These are phyloP conservation scores for Fusarium sp. DNA, from an alignment of 2,329 filamentous ascomycete species.

Conservation along the genomic window DNA sequence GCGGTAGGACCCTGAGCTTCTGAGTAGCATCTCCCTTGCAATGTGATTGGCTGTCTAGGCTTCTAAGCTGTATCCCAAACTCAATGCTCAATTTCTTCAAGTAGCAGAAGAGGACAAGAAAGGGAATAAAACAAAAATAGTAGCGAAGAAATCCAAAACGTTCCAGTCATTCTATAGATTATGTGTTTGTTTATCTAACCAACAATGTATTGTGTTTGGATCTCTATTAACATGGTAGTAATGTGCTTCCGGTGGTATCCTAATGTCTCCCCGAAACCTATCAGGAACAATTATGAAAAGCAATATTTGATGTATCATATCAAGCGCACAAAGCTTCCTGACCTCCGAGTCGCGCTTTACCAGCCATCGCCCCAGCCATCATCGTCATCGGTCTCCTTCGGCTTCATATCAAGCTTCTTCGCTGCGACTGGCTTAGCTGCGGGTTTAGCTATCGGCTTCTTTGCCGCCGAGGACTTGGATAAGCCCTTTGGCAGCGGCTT, in stretches of 20 bases:
- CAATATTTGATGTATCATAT: neutral
- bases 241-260: slow-evolving; percentile 35
- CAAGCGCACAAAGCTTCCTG: neutral
- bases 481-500: slow-evolving; percentile 88
- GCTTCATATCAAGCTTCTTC: slow-evolving; percentile 78
- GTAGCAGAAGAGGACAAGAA: neutral
- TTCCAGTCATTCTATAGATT: neutral
- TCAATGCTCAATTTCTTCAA: neutral
- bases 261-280: slow-evolving; percentile 22
- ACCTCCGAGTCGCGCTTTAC: slow-evolving; percentile 50
- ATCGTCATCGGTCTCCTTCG: slow-evolving; percentile 67
- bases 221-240: slow-evolving; percentile 24
- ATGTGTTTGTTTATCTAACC: neutral
- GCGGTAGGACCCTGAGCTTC: neutral
- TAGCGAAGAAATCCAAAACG: no score
- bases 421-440: slow-evolving; percentile 57
- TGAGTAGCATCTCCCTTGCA: neutral
- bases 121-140: no score
- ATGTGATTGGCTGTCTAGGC: neutral
- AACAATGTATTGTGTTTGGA: slow-evolving; percentile 1
- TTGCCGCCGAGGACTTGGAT: slow-evolving; percentile 64
- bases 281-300: slow-evolving; percentile 7
- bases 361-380: slow-evolving; percentile 76
- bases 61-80: neutral
- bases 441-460: slow-evolving; percentile 58